phyloP scores from a whole-genome alignment of 2,329 filamentous ascomycete species.

The Colletotrichum aenigma region DNA sequence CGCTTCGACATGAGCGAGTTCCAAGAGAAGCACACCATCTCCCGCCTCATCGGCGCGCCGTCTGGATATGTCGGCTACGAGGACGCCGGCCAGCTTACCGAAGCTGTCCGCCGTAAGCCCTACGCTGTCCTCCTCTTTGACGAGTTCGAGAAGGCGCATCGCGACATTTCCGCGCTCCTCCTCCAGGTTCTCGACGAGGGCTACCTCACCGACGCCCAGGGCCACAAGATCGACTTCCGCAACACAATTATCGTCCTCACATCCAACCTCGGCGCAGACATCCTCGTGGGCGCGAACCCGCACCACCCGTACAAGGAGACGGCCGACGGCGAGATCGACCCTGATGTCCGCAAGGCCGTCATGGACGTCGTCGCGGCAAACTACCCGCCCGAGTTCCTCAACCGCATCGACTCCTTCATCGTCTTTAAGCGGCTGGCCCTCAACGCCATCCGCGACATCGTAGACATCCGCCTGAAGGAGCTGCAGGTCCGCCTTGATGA shows the following conservation, averaged over 20 bases:
- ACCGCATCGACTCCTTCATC: conserved; percentile 96
- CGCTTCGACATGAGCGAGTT: conserved; percentile 99
- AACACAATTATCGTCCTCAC: conserved; percentile 97
- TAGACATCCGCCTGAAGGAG: conserved; percentile 88
- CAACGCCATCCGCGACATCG: conserved; percentile 84
- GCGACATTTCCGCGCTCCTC: conserved; percentile 89
- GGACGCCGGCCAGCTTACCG: conserved; percentile 93
- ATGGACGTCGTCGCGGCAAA: conserved; percentile 81
- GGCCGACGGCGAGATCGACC: conserved; percentile 70
- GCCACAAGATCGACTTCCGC: conserved; percentile 94
- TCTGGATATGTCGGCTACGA: conserved; percentile 97
- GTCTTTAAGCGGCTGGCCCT: conserved; percentile 87
- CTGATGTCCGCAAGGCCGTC: conserved; percentile 76
- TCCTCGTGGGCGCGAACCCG: conserved; percentile 78
- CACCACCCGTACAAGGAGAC: conserved; percentile 67
- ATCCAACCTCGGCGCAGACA: conserved; percentile 91
- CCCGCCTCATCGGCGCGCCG: conserved; percentile 87
- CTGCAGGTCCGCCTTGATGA: conserved; percentile 84
- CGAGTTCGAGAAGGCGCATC: conserved; percentile 97
- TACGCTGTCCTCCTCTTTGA: conserved; percentile 96
- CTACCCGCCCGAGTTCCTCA: conserved; percentile 93
- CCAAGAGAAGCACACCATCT: conserved; percentile 96
- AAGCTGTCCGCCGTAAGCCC: conserved; percentile 92
- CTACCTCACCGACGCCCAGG: conserved; percentile 92
- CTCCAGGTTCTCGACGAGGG: conserved; percentile 96